phyloP scores from a whole-genome alignment of 2,329 filamentous ascomycete species.

The Phaeophleospora eucalypticola region DNA sequence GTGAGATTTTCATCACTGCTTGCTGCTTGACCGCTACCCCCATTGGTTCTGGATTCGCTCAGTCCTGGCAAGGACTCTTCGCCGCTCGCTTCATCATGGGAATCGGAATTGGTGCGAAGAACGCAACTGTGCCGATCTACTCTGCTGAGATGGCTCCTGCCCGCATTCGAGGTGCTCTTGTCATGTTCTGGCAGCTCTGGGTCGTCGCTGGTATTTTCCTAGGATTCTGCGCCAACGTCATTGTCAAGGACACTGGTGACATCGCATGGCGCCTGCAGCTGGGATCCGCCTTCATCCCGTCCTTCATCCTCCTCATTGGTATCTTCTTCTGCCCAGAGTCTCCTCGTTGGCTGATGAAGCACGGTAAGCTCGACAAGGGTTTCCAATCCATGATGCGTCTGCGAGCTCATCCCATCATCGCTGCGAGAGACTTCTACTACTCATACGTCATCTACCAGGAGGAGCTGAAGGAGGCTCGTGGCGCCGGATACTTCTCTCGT shows the following conservation, averaged over 20 bases:
- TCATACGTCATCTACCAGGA: constrained; percentile 35
- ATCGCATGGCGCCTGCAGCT: constrained; percentile 66
- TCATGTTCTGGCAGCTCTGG: constrained; percentile 81
- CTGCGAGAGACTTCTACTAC: constrained; percentile 55
- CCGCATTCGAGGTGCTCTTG: constrained; percentile 58
- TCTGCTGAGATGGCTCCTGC: constrained; percentile 44
- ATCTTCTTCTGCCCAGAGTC: constrained; percentile 41
- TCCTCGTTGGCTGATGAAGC: constrained; percentile 50
- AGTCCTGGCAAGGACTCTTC: constrained; percentile 57
- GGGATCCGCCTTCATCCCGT: constrained; percentile 56
- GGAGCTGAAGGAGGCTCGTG: constrained; percentile 33
- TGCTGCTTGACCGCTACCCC: constrained; percentile 59
- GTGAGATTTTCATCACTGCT: constrained; percentile 37
- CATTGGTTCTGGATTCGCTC: constrained; percentile 59
- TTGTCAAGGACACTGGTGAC: constrained; percentile 55
- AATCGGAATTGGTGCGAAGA: constrained; percentile 46
- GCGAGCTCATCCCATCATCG: constrained; percentile 50
- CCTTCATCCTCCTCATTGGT: constrained; percentile 31
- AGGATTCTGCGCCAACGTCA: constrained; percentile 62
- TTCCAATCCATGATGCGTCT: constrained; percentile 48
- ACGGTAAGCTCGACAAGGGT: constrained; percentile 42
- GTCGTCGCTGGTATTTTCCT: constrained; percentile 53
- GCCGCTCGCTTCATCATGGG: constrained; percentile 68
- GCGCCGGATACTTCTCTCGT: constrained; percentile 40
- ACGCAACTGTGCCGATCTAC: constrained; percentile 45